These are phyloP conservation scores for Prunus mongolica DNA, from an alignment of 306 rosid genomes.

Conservation along the genomic window DNA sequence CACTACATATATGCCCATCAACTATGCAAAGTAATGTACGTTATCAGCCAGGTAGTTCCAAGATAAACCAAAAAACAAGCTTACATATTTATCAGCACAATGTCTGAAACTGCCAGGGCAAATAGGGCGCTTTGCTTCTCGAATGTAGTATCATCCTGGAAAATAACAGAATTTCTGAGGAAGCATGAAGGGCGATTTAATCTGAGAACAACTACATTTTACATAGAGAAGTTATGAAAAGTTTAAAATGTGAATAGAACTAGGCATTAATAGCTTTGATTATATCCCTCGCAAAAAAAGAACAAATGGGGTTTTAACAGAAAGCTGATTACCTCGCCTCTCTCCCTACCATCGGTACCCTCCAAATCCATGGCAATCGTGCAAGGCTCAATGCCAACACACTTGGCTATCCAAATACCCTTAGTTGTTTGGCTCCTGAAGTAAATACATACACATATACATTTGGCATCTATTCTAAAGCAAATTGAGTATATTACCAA, in stretches of 20 bases:
- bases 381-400: constrained; percentile 71
- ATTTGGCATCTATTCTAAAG: neutral
- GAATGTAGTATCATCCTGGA: constrained; percentile 85
- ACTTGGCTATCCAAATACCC: constrained; percentile 89
- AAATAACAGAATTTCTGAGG: neutral
- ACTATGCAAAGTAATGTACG: neutral
- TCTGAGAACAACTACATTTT: neutral
- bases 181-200: neutral
- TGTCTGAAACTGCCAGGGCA: constrained; percentile 77
- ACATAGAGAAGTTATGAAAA: neutral
- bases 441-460: constrained; percentile 1
- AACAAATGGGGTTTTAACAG: neutral
- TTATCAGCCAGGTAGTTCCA: neutral
- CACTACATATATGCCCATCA: neutral
- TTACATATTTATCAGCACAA: constrained; percentile 80
- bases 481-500: neutral
- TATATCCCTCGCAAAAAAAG: neutral
- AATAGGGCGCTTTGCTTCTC: constrained; percentile 89
- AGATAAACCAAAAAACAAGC: neutral
- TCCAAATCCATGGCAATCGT: constrained; percentile 95
- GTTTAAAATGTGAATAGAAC: neutral
- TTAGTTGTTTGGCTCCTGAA: constrained; percentile 81
- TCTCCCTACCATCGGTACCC: constrained; percentile 98
- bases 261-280: neutral
- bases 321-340: constrained; percentile 72